A percentile compares a stretch with the other conserved stretches of the same genome.
Evolutionary conservation across 805 yeast species (phyloP).

Genomic region (Candida methanosorbosa): DNA sequence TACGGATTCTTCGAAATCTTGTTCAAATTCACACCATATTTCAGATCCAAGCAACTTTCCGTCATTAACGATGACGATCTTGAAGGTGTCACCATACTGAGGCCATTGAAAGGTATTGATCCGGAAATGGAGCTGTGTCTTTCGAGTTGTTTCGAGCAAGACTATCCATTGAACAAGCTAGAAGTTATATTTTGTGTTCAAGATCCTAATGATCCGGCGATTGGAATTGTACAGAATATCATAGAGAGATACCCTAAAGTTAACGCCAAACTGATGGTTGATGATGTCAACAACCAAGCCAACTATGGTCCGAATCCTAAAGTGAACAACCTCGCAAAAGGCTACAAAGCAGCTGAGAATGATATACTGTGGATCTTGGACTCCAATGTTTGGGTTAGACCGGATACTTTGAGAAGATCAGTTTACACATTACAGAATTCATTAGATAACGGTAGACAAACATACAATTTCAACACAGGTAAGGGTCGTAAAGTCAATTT

Average conservation of each 20-base stretch:
- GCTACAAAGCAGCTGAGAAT: conserved; percentile 55
- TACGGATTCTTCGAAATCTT: conserved; percentile 21
- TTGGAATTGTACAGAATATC: conserved; percentile 44
- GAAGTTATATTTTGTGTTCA: conserved; percentile 78
- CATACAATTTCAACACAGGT: conserved; percentile 9
- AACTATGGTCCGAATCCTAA: conserved; percentile 83
- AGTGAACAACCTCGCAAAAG: conserved; percentile 79
- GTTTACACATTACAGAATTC: conserved; percentile 42
- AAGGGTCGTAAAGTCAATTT: conserved; percentile 41
- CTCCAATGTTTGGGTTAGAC: conserved; percentile 73
- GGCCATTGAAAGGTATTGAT: conserved; percentile 83
- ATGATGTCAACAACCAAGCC: conserved; percentile 27
- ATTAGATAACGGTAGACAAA: conserved; percentile 39
- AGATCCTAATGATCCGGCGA: conserved; percentile 51
- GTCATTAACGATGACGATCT: conserved; percentile 26
- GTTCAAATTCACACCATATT: conserved; percentile 11
- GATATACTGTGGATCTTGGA: conserved; percentile 83
- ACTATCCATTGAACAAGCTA: conserved; percentile 48
- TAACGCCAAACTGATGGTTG: conserved; percentile 52
- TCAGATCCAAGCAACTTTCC: conserved; percentile 7
- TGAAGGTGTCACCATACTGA: conserved; percentile 64
- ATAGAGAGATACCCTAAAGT: conserved; percentile 45
- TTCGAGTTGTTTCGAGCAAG: conserved; percentile 57
- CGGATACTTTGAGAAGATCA: conserved; percentile 57
- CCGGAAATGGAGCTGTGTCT: conserved; percentile 64